Evolutionary conservation across 805 yeast genomes (phyloP).

Genomic region (Tetrapisispora phaffii): DNA sequence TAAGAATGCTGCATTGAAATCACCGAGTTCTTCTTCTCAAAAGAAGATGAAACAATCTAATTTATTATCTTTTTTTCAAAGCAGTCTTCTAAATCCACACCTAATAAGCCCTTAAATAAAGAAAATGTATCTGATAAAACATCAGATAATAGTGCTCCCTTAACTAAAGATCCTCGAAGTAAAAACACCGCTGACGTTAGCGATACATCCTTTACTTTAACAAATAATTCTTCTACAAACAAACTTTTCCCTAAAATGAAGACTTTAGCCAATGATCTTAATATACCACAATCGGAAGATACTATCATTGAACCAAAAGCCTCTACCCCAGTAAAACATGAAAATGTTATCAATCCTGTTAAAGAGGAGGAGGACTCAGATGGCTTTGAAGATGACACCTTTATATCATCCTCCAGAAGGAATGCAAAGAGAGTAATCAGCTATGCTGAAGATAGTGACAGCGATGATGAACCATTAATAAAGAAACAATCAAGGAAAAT

Average conservation of each 20-base stretch:
- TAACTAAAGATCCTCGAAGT: background rate
- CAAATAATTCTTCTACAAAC: background rate
- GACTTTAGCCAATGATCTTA: background rate
- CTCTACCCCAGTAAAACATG: background rate
- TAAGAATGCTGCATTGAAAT: constrained; percentile 4
- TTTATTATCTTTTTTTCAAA: constrained; percentile 28
- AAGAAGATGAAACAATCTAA: constrained; percentile 31
- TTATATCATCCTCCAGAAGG: constrained; percentile 5
- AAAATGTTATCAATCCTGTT: background rate
- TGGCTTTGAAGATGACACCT: constrained; percentile 4
- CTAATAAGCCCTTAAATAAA: background rate
- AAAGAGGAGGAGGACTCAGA: constrained; percentile 1
- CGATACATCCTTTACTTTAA: background rate
- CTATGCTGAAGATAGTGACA: constrained; percentile 33
- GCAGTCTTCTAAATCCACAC: constrained; percentile 9
- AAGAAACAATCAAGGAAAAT: constrained; percentile 13
- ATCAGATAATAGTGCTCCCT: background rate
- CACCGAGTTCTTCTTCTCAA: constrained; percentile 20
- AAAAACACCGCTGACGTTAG: background rate
- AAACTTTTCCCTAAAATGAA: background rate
- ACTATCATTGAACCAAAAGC: background rate
- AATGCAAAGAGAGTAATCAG: constrained; percentile 22
- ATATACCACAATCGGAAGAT: background rate
- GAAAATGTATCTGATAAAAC: background rate
- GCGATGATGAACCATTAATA: constrained; percentile 24